These are phyloP conservation scores for Scedosporium dehoogii DNA, from an alignment of 2,329 filamentous ascomycete species.

Conservation along the genomic window DNA sequence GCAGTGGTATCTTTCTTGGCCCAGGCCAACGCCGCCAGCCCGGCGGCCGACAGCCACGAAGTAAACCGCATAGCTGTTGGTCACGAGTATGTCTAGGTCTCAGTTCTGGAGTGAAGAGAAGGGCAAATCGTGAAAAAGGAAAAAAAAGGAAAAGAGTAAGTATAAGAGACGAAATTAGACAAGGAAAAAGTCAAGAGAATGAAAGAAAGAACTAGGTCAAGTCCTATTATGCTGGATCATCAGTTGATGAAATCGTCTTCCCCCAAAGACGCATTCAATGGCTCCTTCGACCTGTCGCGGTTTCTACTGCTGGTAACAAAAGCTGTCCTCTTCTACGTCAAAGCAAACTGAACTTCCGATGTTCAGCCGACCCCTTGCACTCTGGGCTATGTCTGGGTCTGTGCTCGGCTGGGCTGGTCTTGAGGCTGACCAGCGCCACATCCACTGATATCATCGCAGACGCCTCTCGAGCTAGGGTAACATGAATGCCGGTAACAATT, in stretches of 20 bases:
- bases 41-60: conserved; percentile 6
- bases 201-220: background rate
- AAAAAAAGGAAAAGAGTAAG: conserved; percentile 1
- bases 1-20: conserved; percentile 2
- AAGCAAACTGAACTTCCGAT: background rate
- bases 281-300: background rate
- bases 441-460: too few species aligned
- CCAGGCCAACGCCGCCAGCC: conserved; percentile 9
- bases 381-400: too few species aligned
- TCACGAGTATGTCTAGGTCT: background rate
- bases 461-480: too few species aligned
- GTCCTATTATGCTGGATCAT: conserved; percentile 2
- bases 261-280: background rate
- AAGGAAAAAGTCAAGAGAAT: background rate
- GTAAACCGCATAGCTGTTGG: conserved; percentile 4
- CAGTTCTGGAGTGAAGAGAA: background rate
- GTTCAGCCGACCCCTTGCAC: background rate
- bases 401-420: too few species aligned
- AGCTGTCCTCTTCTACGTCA: conserved; percentile 6
- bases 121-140: background rate
- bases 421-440: too few species aligned
- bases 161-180: background rate
- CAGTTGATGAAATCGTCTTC: background rate
- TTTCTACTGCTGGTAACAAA: background rate
- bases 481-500: too few species aligned